These are phyloP conservation scores for Apostasia shenzhenica DNA, from an alignment of 106 monocot genomes.

Conservation along the genomic window DNA sequence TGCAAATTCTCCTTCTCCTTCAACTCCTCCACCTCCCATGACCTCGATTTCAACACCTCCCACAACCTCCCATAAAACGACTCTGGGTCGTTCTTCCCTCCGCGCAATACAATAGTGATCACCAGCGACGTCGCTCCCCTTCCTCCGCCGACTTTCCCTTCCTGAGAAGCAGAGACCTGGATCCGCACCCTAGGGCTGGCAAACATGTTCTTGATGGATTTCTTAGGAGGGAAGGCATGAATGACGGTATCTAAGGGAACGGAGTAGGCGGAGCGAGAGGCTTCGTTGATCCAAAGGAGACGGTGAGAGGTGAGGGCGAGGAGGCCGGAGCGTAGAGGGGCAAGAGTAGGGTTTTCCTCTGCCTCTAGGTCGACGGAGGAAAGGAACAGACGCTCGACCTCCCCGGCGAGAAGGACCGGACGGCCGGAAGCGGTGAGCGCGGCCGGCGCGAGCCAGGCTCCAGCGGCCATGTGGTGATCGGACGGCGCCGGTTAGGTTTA, in stretches of 20 bases:
- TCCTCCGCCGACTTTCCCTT: constrained; percentile 11
- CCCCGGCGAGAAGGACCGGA: constrained; percentile 50
- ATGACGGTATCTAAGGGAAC: constrained; percentile 54
- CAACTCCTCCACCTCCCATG: constrained; percentile 45
- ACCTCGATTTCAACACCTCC: constrained; percentile 48
- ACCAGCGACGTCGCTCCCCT: constrained; percentile 32
- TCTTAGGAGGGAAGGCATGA: constrained; percentile 62
- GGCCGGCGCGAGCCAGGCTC: constrained; percentile 39
- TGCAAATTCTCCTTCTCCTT: not conserved
- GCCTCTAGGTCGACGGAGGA: constrained; percentile 55
- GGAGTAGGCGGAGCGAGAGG: constrained; percentile 32
- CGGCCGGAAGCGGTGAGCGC: constrained; percentile 63
- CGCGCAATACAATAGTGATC: constrained; percentile 46
- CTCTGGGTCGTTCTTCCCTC: constrained; percentile 54
- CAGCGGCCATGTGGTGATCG: not conserved
- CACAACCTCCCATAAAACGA: constrained; percentile 44
- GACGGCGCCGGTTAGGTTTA: too few relatives aligned
- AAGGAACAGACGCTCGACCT: constrained; percentile 60
- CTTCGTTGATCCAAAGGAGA: constrained; percentile 56
- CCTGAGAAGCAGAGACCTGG: constrained; percentile 28
- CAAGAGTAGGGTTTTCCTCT: constrained; percentile 38
- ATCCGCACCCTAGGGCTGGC: constrained; percentile 60
- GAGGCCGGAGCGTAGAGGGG: constrained; percentile 39
- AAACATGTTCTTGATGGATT: constrained; percentile 54
- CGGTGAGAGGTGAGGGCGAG: constrained; percentile 91